Evolutionary conservation across 2,329 filamentous ascomycete species (phyloP).

Genomic region (Chaetomiaceae sp.): DNA sequence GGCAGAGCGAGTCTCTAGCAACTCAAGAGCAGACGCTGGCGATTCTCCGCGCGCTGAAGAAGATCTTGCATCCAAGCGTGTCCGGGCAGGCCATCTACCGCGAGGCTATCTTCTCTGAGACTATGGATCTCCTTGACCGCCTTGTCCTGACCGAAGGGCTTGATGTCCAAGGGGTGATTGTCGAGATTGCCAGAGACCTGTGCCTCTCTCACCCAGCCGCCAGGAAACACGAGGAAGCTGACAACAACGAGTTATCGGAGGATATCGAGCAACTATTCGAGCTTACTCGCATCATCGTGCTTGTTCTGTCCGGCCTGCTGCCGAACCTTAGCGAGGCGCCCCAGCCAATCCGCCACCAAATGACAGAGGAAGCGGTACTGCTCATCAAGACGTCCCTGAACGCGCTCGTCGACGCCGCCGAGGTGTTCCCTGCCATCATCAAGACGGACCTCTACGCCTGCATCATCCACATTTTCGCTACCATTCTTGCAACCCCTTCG

Average conservation of each 20-base stretch:
- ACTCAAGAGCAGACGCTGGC: constrained; percentile 71
- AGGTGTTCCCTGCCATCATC: constrained; percentile 94
- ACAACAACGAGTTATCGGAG: constrained; percentile 78
- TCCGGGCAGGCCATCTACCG: constrained; percentile 96
- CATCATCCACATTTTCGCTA: constrained; percentile 93
- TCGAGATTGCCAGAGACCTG: constrained; percentile 85
- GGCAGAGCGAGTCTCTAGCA: constrained; percentile 58
- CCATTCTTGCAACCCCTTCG: constrained; percentile 76
- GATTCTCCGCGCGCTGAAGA: constrained; percentile 85
- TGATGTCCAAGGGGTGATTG: constrained; percentile 84
- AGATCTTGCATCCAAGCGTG: constrained; percentile 89
- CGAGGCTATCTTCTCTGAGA: constrained; percentile 92
- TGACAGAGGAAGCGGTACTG: constrained; percentile 79
- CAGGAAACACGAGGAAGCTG: constrained; percentile 56
- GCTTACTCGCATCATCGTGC: constrained; percentile 88
- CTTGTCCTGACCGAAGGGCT: constrained; percentile 86
- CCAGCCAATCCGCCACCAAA: constrained; percentile 62
- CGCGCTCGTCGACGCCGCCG: constrained; percentile 86
- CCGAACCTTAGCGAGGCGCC: constrained; percentile 70
- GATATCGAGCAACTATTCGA: constrained; percentile 98
- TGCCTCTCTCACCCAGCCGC: constrained; percentile 90
- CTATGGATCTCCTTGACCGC: constrained; percentile 90
- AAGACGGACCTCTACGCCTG: constrained; percentile 94
- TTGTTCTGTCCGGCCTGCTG: constrained; percentile 81
- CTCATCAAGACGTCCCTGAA: constrained; percentile 76